Conservation (phyloP, 257 asterid species). For the Solanum microdontum region DNA sequence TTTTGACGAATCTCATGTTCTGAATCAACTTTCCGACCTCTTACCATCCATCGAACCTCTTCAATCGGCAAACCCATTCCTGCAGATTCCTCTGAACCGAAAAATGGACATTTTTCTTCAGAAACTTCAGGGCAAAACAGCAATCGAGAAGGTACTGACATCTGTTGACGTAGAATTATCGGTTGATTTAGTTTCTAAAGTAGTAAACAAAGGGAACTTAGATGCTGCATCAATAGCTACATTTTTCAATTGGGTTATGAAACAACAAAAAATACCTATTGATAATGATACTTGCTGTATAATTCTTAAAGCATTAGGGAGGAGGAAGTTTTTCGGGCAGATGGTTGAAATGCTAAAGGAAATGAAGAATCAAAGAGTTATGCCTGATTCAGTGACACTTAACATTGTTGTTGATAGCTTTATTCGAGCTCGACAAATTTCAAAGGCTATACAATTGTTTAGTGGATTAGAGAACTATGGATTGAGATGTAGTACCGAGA, state of each 20-base stretch:
- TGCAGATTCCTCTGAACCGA: background rate
- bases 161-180: slow-evolving; percentile 40
- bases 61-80: slow-evolving; percentile 10
- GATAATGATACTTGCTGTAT: slow-evolving; percentile 25
- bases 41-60: slow-evolving; percentile 19
- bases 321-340: slow-evolving; percentile 49
- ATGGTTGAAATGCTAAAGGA: slow-evolving; percentile 50
- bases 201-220: slow-evolving; percentile 52
- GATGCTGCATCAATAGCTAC: slow-evolving; percentile 47
- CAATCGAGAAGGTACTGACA: slow-evolving; percentile 31
- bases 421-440: slow-evolving; percentile 46
- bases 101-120: slow-evolving; percentile 60
- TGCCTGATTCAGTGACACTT: slow-evolving; percentile 41
- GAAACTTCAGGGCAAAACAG: slow-evolving; percentile 35
- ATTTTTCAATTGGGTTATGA: slow-evolving; percentile 64
- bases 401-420: slow-evolving; percentile 52
- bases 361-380: slow-evolving; percentile 34
- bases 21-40: slow-evolving; percentile 51
- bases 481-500: slow-evolving; percentile 27
- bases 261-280: slow-evolving; percentile 22
- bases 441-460: slow-evolving; percentile 47
- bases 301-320: slow-evolving; percentile 62
- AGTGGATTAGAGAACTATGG: slow-evolving; percentile 47
- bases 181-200: slow-evolving; percentile 40
- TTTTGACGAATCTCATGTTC: slow-evolving; percentile 38